Evolutionary conservation across 495 filamentous ascomycete species (phyloP).

Genomic region (Massariosphaeria phaeospora): DNA sequence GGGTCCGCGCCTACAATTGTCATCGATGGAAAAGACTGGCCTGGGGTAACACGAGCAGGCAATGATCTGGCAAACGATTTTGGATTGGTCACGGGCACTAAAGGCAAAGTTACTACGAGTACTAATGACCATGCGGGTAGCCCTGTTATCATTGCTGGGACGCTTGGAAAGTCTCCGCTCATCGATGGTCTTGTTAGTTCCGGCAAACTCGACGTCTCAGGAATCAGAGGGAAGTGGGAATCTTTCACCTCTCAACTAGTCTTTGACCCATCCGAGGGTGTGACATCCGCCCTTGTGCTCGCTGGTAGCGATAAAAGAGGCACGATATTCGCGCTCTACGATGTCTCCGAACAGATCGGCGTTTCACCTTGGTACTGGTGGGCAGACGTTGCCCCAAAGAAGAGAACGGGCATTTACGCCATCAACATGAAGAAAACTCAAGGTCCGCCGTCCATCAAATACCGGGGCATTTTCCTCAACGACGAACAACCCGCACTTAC

Average conservation of each 20-base stretch:
- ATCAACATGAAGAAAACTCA: conserved; percentile 50
- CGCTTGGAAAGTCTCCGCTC: conserved; percentile 57
- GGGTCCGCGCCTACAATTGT: conserved; percentile 26
- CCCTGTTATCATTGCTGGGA: conserved; percentile 59
- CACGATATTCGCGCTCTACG: conserved; percentile 68
- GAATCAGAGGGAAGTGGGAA: conserved; percentile 63
- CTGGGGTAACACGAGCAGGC: conserved; percentile 19
- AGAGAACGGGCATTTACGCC: conserved; percentile 53
- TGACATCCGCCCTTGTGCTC: conserved; percentile 59
- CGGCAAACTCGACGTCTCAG: conserved; percentile 53
- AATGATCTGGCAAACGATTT: conserved; percentile 31
- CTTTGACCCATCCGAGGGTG: conserved; percentile 52
- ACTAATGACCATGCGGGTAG: conserved; percentile 4
- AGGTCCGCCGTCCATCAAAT: conserved; percentile 62
- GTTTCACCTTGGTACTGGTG: conserved; percentile 75
- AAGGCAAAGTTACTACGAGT: conserved; percentile 18
- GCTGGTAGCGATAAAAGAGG: conserved; percentile 62
- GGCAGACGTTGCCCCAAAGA: conserved; percentile 60
- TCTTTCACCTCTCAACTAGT: conserved; percentile 58
- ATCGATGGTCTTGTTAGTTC: conserved; percentile 52
- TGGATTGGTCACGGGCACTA: conserved; percentile 27
- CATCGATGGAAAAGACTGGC: conserved; percentile 28
- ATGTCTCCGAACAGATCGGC: conserved; percentile 71
- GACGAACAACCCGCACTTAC: conserved; percentile 69
- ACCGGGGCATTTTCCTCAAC: conserved; percentile 73